phyloP scores from a whole-genome alignment of 2,329 filamentous ascomycete genomes.

The Penicillium brasilianum region DNA sequence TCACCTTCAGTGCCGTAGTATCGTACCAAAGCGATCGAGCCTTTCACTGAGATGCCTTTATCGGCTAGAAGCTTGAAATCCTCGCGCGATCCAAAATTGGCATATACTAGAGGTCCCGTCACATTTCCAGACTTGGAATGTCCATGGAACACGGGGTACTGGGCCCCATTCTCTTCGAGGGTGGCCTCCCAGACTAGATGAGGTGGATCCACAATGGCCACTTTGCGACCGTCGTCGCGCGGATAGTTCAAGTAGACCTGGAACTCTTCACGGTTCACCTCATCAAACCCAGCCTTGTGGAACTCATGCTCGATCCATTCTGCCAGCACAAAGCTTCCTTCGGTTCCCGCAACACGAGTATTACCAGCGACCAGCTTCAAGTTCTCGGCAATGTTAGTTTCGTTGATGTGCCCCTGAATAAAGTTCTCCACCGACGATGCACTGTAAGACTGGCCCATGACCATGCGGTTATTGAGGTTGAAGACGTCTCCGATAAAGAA shows the following conservation, averaged over 20 bases:
- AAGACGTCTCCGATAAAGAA: conserved; percentile 87
- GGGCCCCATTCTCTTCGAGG: conserved; percentile 80
- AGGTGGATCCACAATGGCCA: conserved; percentile 76
- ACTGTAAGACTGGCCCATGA: conserved; percentile 74
- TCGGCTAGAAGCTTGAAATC: conserved; percentile 79
- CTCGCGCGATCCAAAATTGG: conserved; percentile 83
- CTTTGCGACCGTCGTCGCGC: conserved; percentile 72
- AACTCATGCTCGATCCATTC: conserved; percentile 84
- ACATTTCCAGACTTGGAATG: conserved; percentile 87
- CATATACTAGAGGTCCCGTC: conserved; percentile 84
- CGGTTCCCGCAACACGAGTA: conserved; percentile 90
- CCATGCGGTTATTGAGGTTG: conserved; percentile 66
- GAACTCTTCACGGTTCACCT: conserved; percentile 77
- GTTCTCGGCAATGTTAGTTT: conserved; percentile 71
- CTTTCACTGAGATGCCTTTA: conserved; percentile 73
- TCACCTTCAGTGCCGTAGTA: conserved; percentile 77
- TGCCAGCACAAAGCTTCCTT: conserved; percentile 86
- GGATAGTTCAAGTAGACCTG: conserved; percentile 94
- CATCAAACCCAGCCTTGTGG: conserved; percentile 71
- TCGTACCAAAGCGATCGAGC: conserved; percentile 82
- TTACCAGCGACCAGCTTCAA: conserved; percentile 79
- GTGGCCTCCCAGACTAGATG: conserved; percentile 76
- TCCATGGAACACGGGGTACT: conserved; percentile 84
- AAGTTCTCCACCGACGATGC: conserved; percentile 79
- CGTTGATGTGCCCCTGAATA: conserved; percentile 74